Percentiles rank a stretch among this genome's conserved stretches.
Evolutionary conservation across 2,329 filamentous ascomycete genomes (phyloP).

Genomic region (Claviceps purpurea): DNA sequence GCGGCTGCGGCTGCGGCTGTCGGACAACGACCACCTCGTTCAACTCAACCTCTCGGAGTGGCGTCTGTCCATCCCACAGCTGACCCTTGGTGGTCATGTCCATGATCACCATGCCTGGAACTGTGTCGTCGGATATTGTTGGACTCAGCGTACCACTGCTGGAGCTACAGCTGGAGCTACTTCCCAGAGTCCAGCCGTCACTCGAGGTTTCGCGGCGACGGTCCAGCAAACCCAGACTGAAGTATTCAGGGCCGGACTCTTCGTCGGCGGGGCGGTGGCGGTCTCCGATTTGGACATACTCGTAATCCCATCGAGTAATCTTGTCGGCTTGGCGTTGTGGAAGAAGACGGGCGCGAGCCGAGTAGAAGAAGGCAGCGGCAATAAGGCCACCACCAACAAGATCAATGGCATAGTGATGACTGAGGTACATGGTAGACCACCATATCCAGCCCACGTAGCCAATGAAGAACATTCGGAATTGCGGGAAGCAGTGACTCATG

Average conservation of each 20-base stretch:
- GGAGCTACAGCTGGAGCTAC: slow-evolving; percentile 52
- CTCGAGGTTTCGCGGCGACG: slow-evolving; percentile 40
- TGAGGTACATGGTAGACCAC: slow-evolving; percentile 98
- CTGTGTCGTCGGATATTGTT: slow-evolving; percentile 30
- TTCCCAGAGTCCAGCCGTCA: slow-evolving; percentile 84
- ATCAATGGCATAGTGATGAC: slow-evolving; percentile 93
- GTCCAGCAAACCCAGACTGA: slow-evolving; percentile 33
- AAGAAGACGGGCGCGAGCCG: slow-evolving; percentile 66
- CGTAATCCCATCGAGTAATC: slow-evolving; percentile 85
- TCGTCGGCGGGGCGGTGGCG: slow-evolving; percentile 28
- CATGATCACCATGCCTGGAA: slow-evolving; percentile 20
- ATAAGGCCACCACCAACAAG: slow-evolving; percentile 74
- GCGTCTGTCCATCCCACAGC: slow-evolving; percentile 23
- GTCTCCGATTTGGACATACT: slow-evolving; percentile 79
- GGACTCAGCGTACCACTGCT: slow-evolving; percentile 37
- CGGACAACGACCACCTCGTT: slow-evolving; percentile 31
- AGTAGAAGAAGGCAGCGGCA: slow-evolving; percentile 68
- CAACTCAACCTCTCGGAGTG: slow-evolving; percentile 29
- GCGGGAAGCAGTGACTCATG: slow-evolving; percentile 85
- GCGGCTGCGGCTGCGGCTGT: slow-evolving; percentile 12
- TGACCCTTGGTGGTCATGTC: slow-evolving; percentile 24
- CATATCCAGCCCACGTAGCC: slow-evolving; percentile 85
- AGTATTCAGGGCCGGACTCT: slow-evolving; percentile 32
- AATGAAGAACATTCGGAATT: slow-evolving; percentile 65
- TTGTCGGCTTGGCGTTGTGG: slow-evolving; percentile 76